Base-by-base conservation (phyloP, 2,329 filamentous ascomycete genomes). In the Fusarium nematophilum region DNA sequence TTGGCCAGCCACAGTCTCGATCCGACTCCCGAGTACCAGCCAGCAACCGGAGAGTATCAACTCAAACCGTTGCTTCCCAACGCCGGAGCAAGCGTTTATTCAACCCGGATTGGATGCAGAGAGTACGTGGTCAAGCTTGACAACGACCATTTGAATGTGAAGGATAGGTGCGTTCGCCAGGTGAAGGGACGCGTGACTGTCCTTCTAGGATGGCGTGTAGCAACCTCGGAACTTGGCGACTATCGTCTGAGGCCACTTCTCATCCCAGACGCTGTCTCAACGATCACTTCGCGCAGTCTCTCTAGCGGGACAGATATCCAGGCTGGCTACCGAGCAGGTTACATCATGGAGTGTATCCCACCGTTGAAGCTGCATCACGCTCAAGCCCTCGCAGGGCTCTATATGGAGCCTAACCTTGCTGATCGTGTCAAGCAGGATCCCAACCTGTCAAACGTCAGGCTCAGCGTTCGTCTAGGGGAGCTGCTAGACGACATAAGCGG, bases 381-480 rank as follows among this genome's bases (percentile, higher is more conserved):
- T 0, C 29, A 31, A 1, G 45, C 43, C 7, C 44, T 67, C 2
- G 21, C 37, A 9, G 36, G 27, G 1, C 43, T 8, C 0, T 53
- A 40, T n/a, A 14, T 67, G 9, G 23, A 50, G 6, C 23, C 31
- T 3, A 21, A 5, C 1, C 18, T 64, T 5, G 29, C 14, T 11
- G 8, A 51, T 1, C 9, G 17, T 1, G 26, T 39, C 14, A 29
- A 25, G 3, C 15, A 38, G 3, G 21, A 39, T 9, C 29, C 57
- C 1, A 11, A 17, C 6, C 3, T 67, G 21, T n/a, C 15, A 3
- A 31, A 58, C 3, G 25, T 60, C 9, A 53, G 52, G 7, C 13
- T 68, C 5, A n/a, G 21, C 5, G 14, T 62, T 0, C 40, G 17
- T 3, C 31, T 68, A 11, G 64, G 66, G 5, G 15, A 50, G 23